These are phyloP conservation scores for Trichocladium uniseriatum DNA, from an alignment of 495 filamentous ascomycete species.

Conservation along the genomic window DNA sequence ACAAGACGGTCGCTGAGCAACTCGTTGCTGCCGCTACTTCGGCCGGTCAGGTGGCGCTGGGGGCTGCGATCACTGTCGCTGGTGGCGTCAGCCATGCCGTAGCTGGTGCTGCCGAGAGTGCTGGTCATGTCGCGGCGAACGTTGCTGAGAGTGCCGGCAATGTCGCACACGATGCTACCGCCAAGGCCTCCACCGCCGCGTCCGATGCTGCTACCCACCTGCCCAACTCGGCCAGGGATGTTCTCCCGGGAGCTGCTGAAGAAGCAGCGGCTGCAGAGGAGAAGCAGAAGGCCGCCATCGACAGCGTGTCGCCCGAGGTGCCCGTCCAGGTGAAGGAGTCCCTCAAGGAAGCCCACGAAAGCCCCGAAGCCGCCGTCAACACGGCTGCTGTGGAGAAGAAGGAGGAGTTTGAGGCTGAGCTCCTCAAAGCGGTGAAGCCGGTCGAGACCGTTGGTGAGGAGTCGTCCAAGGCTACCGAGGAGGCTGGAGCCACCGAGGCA, in stretches of 20 bases:
- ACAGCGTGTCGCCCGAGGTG: constrained; percentile 44
- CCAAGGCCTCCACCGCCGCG: too few relatives aligned
- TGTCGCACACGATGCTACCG: too few relatives aligned
- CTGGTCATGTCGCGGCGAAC: constrained; percentile 6
- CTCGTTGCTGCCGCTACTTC: constrained; percentile 33
- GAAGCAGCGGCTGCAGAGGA: constrained; percentile 1
- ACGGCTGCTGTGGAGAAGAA: constrained; percentile 65
- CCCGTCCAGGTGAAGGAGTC: constrained; percentile 69
- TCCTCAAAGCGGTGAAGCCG: constrained; percentile 41
- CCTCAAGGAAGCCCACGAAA: constrained; percentile 49
- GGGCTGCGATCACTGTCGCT: constrained; percentile 27
- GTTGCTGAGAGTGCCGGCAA: too few relatives aligned
- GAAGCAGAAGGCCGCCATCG: constrained; percentile 17
- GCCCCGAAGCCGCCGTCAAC: constrained; percentile 63
- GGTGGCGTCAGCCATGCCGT: constrained; percentile 15
- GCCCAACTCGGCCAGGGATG: constrained; percentile 15
- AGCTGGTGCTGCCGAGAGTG: background rate
- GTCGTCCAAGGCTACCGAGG: constrained; percentile 8
- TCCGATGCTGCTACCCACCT: constrained; percentile 4
- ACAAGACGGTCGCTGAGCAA: constrained; percentile 33
- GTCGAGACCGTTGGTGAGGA: constrained; percentile 16
- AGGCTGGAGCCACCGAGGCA: background rate
- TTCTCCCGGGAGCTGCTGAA: constrained; percentile 5
- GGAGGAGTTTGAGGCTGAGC: constrained; percentile 61
- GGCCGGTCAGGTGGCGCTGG: constrained; percentile 32